phyloP scores from a whole-genome alignment of 371 early-diverging fungal species.

The Capillidium rhysosporum region DNA sequence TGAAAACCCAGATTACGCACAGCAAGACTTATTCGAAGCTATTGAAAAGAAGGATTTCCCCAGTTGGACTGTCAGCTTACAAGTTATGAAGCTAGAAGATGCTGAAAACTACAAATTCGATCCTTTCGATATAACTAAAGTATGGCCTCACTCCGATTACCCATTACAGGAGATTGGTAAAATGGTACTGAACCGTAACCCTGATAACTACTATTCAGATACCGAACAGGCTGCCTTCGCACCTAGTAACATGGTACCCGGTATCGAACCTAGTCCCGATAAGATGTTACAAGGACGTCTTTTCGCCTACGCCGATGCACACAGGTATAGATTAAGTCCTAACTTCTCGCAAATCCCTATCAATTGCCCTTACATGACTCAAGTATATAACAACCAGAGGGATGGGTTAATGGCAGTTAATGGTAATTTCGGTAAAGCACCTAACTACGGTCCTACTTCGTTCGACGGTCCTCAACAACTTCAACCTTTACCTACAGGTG shows the following conservation, averaged over 20 bases:
- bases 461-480: slow-evolving; percentile 13
- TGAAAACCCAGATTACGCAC: slow-evolving; percentile 49
- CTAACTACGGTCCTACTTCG: slow-evolving; percentile 44
- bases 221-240: slow-evolving; percentile 61
- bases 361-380: slow-evolving; percentile 29
- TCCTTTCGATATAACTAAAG: slow-evolving; percentile 70
- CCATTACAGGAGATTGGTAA: slow-evolving; percentile 52
- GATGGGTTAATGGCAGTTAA: slow-evolving; percentile 28
- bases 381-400: slow-evolving; percentile 39
- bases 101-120: slow-evolving; percentile 53
- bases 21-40: slow-evolving; percentile 48
- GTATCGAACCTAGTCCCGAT: slow-evolving; percentile 45
- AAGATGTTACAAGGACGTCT: slow-evolving; percentile 59
- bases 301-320: slow-evolving; percentile 59
- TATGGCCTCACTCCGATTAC: slow-evolving; percentile 51
- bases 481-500: not conserved
- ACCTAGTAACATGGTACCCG: slow-evolving; percentile 50
- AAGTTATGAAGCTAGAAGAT: slow-evolving; percentile 50
- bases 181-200: slow-evolving; percentile 52
- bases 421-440: slow-evolving; percentile 21
- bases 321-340: slow-evolving; percentile 49
- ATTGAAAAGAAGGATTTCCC: slow-evolving; percentile 54
- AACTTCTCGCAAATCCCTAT: slow-evolving; percentile 57
- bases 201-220: slow-evolving; percentile 62
- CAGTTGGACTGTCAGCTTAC: slow-evolving; percentile 50